Conservation (phyloP, 2,329 filamentous ascomycete species). For the Verticillium albo-atrum region DNA sequence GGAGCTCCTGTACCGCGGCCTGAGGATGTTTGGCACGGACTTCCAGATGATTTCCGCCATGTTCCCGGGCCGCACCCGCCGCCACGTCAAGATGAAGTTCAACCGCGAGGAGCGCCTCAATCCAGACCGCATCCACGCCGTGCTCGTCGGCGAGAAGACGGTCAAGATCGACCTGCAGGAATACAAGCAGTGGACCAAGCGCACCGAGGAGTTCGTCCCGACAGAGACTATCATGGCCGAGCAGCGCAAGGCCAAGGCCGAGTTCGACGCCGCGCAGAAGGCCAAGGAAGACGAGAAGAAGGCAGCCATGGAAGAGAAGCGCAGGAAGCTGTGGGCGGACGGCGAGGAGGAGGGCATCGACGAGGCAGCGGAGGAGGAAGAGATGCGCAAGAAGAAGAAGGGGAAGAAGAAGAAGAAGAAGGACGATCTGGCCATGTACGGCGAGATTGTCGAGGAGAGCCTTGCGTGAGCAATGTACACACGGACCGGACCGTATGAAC, state of each 20-base stretch:
- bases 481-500: no score
- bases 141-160: conserved; percentile 56
- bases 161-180: conserved; percentile 56
- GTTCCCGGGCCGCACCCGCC: conserved; percentile 67
- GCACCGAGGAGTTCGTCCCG: conserved; percentile 46
- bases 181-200: conserved; percentile 46
- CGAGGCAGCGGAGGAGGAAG: conserved; percentile 2
- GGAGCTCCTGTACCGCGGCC: conserved; percentile 69
- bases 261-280: conserved; percentile 39
- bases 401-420: conserved; percentile 24
- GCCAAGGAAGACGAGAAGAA: conserved; percentile 40
- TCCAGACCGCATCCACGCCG: conserved; percentile 58
- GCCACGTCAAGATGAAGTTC: conserved; percentile 78
- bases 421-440: conserved; percentile 21
- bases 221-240: conserved; percentile 54
- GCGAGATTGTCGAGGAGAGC: conserved; percentile 10
- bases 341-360: conserved; percentile 17
- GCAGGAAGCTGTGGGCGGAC: conserved; percentile 44
- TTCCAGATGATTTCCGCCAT: conserved; percentile 75
- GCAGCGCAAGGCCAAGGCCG: conserved; percentile 40
- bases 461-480: neutral
- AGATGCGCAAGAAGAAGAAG: conserved; percentile 23
- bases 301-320: conserved; percentile 41
- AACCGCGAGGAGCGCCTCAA: conserved; percentile 70
- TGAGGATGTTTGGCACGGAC: conserved; percentile 76